Percentiles rank a stretch among this genome's conserved stretches.
phyloP scores from a whole-genome alignment of 106 monocot genomes.

The Triglochin maritima region DNA sequence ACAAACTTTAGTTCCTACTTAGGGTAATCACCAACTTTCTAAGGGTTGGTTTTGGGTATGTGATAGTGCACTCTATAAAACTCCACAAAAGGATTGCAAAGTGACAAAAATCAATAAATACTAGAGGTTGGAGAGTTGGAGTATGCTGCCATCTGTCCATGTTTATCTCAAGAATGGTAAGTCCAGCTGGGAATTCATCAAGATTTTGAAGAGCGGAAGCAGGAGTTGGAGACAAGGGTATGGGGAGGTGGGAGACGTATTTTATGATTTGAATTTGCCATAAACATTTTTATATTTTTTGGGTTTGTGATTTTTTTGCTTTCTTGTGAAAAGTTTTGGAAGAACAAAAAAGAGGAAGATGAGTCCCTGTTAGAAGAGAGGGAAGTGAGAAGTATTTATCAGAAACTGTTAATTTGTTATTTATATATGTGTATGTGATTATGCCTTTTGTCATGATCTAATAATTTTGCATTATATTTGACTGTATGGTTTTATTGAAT shows the following conservation, averaged over 20 bases:
- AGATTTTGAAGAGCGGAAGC: background rate
- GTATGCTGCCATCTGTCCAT: conserved; percentile 10
- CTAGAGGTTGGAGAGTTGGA: conserved; percentile 7
- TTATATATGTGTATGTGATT: background rate
- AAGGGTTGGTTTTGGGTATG: conserved; percentile 11
- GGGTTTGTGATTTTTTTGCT: conserved; percentile 8
- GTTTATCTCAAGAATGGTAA: conserved; percentile 18
- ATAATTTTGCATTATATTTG: background rate
- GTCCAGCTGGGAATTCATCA: conserved; percentile 7
- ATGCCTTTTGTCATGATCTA: background rate
- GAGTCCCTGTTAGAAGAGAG: conserved; percentile 8
- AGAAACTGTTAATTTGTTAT: conserved; percentile 3
- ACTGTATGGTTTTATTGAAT: background rate
- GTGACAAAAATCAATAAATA: conserved; percentile 5
- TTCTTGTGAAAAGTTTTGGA: background rate
- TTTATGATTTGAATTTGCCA: background rate
- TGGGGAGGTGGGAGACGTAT: conserved; percentile 4
- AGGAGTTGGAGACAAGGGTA: background rate
- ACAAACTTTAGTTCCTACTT: conserved; percentile 15
- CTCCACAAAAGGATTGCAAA: conserved; percentile 6
- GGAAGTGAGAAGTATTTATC: background rate
- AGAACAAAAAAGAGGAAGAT: background rate
- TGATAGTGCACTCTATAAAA: background rate
- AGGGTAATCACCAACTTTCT: conserved; percentile 2
- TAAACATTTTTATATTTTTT: conserved; percentile 6